Conservation (phyloP, 2,329 filamentous ascomycete genomes). For the Cordyceps farinosa region DNA sequence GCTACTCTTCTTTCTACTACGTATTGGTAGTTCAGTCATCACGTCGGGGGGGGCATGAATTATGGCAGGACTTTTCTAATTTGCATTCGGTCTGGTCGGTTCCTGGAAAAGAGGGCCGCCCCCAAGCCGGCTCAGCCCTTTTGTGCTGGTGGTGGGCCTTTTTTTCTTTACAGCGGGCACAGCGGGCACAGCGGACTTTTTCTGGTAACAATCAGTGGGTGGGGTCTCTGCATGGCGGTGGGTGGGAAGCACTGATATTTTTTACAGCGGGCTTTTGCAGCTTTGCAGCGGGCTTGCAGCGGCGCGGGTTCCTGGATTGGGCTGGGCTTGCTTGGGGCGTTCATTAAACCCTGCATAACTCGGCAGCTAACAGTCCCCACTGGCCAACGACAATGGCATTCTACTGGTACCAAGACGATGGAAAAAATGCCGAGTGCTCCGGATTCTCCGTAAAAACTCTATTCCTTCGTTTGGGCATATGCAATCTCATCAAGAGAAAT, state of each 20-base stretch:
- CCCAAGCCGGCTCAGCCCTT: background rate
- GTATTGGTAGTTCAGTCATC: too few relatives aligned
- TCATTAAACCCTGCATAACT: constrained; percentile 1
- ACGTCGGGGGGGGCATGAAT: background rate
- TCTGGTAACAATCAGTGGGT: too few relatives aligned
- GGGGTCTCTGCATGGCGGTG: too few relatives aligned
- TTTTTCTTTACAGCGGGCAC: too few relatives aligned
- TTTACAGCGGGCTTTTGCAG: too few relatives aligned
- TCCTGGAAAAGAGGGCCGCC: background rate
- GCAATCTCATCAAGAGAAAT: background rate
- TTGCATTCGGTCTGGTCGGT: background rate
- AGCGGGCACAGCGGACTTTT: too few relatives aligned
- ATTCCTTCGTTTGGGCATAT: background rate
- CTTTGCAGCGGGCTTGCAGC: background rate
- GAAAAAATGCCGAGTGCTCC: background rate
- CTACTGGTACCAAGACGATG: background rate
- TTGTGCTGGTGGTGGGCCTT: background rate
- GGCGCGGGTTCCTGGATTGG: background rate
- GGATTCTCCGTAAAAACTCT: background rate
- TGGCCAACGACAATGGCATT: background rate
- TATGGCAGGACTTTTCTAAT: background rate
- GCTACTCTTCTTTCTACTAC: too few relatives aligned
- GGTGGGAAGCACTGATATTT: too few relatives aligned
- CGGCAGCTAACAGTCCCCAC: background rate
- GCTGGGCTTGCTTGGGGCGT: background rate